These are phyloP conservation scores for Exophiala spinifera DNA, from an alignment of 2,329 filamentous ascomycete species.

Conservation along the genomic window DNA sequence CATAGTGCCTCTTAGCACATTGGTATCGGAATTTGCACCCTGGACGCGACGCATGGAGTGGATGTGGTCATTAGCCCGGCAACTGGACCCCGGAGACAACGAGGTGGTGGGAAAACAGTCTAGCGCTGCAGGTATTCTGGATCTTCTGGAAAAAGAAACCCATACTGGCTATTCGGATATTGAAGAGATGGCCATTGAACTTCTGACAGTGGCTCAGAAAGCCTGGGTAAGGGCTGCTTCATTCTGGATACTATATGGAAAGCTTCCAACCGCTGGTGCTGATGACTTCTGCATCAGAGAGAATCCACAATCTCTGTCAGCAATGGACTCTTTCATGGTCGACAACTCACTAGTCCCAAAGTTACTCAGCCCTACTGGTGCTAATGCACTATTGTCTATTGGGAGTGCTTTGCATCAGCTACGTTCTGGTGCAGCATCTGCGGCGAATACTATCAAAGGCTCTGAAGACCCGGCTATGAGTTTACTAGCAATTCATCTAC, in stretches of 20 bases:
- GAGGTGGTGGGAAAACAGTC: constrained; percentile 29
- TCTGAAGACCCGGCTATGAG: constrained; percentile 26
- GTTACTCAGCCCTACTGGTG: constrained; percentile 72
- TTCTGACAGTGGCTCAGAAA: constrained; percentile 76
- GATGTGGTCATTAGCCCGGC: constrained; percentile 71
- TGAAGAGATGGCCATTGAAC: constrained; percentile 67
- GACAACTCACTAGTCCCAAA: constrained; percentile 65
- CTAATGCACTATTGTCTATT: constrained; percentile 82
- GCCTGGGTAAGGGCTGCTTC: constrained; percentile 90
- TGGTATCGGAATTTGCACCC: constrained; percentile 79
- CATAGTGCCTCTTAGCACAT: constrained; percentile 83
- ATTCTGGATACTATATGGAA: constrained; percentile 87
- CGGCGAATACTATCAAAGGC: constrained; percentile 28
- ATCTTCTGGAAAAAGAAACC: constrained; percentile 70
- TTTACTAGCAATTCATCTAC: constrained; percentile 32
- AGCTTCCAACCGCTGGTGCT: constrained; percentile 70
- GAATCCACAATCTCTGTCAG: constrained; percentile 38
- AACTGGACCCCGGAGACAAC: constrained; percentile 55
- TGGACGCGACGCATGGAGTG: constrained; percentile 85
- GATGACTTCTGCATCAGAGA: constrained; percentile 81
- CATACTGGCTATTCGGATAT: constrained; percentile 88
- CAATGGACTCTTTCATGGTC: constrained; percentile 51
- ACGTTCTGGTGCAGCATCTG: constrained; percentile 44
- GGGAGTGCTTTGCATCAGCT: constrained; percentile 87
- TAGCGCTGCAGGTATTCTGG: constrained; percentile 67